Base-by-base conservation (phyloP, 768 basidiomycete genomes). In the Rhodosporidiobolus odoratus region DNA sequence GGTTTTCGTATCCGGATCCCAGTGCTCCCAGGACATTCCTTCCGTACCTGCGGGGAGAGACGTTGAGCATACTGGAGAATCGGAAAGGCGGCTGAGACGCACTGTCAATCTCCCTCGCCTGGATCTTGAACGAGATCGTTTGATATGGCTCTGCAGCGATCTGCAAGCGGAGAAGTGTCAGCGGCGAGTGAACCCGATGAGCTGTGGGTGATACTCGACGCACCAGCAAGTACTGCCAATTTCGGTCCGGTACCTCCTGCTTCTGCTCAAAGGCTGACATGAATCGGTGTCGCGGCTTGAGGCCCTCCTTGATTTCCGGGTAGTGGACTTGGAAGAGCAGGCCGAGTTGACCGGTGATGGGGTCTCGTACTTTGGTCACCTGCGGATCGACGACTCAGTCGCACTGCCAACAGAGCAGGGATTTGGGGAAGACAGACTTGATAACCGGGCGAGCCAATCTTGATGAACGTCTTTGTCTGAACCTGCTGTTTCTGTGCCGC, bases 81-180 rank as follows among this genome's bases (percentile, higher is more conserved):
- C 27, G 40, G 21, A 34, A 40, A 23, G 76, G 91, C 2, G 12
- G 54, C 35, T 19, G 37, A 21, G 47, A 38, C 67, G 77, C 92
- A 78, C 64, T 79, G 34, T 83, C 83, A 70, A 99, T 94, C 81
- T 98, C 94, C 60, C 91, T 87, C 34, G 96, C 90, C 56, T 95
- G 96, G 77, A 99, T 92, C 25, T 94, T 91, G 84, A 98, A 98
- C n/a, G 93, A 92, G 75, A 99, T 92, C 6, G 94, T 97, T 81
- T 99, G 96, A 78, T 98, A 99, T 9, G 95, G 94, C 77, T 98
- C 96, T n/a, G 96, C 93, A 25, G 95, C 96, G 69, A 98, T 91
- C 95, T 97, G 66, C 1, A 70, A 17, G 73, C 9, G 34, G 30
- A 23, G 34, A 37, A 50, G 41, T 16, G 54, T 35, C 13, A 3